Percentiles rank a stretch among this genome's conserved stretches.
Evolutionary conservation across 192 early-diverging fungal genomes (phyloP).

Genomic region (Phlyctochytrium bullatum): DNA sequence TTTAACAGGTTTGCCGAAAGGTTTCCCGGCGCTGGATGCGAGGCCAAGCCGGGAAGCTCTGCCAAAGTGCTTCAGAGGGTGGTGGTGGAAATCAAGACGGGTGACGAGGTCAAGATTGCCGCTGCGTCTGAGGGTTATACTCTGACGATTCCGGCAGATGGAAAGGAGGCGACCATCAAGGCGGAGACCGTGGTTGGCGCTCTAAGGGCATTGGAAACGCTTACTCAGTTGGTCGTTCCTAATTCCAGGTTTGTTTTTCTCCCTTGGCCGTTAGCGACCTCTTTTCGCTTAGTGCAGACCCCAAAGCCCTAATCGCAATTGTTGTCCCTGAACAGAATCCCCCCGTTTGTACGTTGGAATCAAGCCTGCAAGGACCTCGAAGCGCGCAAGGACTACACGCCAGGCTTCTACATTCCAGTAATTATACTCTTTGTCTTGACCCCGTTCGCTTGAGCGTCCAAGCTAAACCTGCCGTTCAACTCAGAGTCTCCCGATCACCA

Average conservation of each 20-base stretch:
- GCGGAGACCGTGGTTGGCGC: constrained; percentile 67
- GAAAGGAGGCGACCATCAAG: constrained; percentile 32
- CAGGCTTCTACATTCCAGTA: constrained; percentile 15
- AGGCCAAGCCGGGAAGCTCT: background rate
- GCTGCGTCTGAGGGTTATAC: constrained; percentile 15
- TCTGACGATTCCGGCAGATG: background rate
- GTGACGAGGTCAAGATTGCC: constrained; percentile 2
- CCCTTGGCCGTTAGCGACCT: background rate
- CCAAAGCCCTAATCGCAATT: constrained; percentile 4
- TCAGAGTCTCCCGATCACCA: too few relatives aligned
- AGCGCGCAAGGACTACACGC: background rate
- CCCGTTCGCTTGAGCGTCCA: too few relatives aligned
- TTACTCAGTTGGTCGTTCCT: constrained; percentile 58
- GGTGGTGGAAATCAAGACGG: background rate
- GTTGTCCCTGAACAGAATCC: background rate
- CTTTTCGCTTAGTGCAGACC: too few relatives aligned
- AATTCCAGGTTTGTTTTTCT: background rate
- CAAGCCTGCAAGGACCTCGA: background rate
- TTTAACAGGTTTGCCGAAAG: background rate
- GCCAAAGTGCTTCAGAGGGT: background rate
- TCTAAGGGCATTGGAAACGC: constrained; percentile 68
- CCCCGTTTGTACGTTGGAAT: background rate
- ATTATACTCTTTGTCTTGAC: background rate
- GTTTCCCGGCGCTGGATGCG: background rate
- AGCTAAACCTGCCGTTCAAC: too few relatives aligned